phyloP scores from a whole-genome alignment of 352 stramenopile species.

The Pythium periplocum region DNA sequence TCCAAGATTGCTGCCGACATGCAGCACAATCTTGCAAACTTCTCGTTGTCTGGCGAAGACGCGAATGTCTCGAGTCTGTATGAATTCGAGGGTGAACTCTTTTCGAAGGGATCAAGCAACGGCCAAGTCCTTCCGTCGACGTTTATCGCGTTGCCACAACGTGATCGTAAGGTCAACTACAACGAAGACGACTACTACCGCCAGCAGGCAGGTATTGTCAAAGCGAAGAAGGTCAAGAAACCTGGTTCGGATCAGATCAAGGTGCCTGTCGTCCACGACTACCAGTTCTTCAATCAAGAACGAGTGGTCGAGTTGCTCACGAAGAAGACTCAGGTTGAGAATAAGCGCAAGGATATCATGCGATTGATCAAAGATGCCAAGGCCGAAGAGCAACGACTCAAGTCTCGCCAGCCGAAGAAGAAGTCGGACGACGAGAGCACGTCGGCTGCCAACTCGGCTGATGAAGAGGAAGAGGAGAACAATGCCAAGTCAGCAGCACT shows the following conservation, averaged over 20 bases:
- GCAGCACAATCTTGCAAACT: constrained; percentile 96
- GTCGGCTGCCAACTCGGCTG: constrained; percentile 56
- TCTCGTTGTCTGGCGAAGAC: constrained; percentile 90
- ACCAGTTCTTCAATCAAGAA: constrained; percentile 94
- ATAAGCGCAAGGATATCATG: constrained; percentile 81
- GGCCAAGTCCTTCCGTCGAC: constrained; percentile 83
- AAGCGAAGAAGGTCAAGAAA: constrained; percentile 88
- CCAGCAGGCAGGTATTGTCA: constrained; percentile 72
- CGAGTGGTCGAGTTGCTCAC: constrained; percentile 83
- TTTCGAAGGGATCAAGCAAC: constrained; percentile 78
- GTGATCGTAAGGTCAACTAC: constrained; percentile 91
- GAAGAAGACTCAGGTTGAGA: constrained; percentile 87
- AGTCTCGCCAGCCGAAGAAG: constrained; percentile 73
- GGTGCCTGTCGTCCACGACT: constrained; percentile 91
- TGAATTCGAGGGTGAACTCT: constrained; percentile 87
- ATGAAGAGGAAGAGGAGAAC: constrained; percentile 50
- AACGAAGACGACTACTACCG: constrained; percentile 98
- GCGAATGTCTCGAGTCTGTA: constrained; percentile 77
- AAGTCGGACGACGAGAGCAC: constrained; percentile 23
- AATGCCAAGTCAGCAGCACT: constrained; percentile 51
- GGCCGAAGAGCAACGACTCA: constrained; percentile 67
- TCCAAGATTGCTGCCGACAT: constrained; percentile 87
- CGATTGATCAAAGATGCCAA: constrained; percentile 82
- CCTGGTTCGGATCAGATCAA: constrained; percentile 83
- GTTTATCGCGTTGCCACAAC: constrained; percentile 84